Evolutionary conservation across 331 rosid genomes (phyloP).

Genomic region (Rhamnella rubrinervis): DNA sequence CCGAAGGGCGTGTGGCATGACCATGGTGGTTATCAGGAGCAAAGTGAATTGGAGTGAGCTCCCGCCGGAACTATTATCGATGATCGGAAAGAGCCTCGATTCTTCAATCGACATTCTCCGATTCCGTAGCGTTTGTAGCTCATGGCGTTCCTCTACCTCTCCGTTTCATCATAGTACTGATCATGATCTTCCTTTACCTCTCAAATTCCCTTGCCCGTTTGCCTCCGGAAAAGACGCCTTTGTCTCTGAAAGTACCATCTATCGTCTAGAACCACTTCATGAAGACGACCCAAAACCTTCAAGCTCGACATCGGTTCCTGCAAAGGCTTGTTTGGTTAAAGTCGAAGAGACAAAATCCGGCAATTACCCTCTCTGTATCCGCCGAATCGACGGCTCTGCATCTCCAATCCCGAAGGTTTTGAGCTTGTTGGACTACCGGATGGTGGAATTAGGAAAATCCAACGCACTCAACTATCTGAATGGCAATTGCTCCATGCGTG

Average conservation of each 20-base stretch:
- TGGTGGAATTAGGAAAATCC: conserved; percentile 30
- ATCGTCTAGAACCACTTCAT: conserved; percentile 18
- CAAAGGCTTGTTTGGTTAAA: conserved; percentile 34
- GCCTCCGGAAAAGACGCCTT: not conserved
- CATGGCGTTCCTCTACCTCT: conserved; percentile 46
- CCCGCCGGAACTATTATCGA: conserved; percentile 49
- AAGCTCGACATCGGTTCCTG: not conserved
- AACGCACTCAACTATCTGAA: conserved; percentile 11
- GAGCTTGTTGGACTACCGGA: conserved; percentile 27
- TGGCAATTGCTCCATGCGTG: not conserved
- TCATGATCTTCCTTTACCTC: conserved; percentile 12
- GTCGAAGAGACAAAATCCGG: conserved; percentile 22
- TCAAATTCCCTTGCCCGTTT: conserved; percentile 23
- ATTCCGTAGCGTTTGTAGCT: conserved; percentile 56
- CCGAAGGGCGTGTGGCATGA: no score
- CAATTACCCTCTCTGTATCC: conserved; percentile 31
- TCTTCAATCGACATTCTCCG: conserved; percentile 42
- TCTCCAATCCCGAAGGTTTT: not conserved
- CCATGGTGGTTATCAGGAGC: not conserved
- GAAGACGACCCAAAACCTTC: not conserved
- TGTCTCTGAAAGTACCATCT: conserved; percentile 29
- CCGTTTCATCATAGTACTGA: not conserved
- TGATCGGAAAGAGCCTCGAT: conserved; percentile 40
- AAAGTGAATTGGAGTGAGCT: conserved; percentile 48
- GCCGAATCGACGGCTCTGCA: not conserved